Percentiles rank a stretch among this genome's conserved stretches.
Conservation (phyloP, 2,329 filamentous ascomycete genomes). For the Scortechinia acanthostroma region DNA sequence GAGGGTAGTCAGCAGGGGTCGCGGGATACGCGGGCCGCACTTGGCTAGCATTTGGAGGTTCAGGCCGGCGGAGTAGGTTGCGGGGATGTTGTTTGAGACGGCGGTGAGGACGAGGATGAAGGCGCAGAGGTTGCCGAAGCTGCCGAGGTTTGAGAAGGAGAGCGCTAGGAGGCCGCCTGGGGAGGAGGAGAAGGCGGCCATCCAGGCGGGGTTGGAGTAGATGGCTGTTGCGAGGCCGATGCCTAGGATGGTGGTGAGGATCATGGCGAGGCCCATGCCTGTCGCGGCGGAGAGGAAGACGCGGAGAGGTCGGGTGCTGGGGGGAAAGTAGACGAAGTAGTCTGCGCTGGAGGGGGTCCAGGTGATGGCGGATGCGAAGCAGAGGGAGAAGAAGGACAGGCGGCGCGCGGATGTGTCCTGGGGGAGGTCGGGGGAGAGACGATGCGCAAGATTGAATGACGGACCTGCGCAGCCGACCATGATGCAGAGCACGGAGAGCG, state of each 20-base stretch:
- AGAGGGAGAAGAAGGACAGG: constrained; percentile 66
- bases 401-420: constrained; percentile 44
- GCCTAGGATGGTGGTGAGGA: constrained; percentile 43
- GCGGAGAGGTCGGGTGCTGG: constrained; percentile 29
- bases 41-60: constrained; percentile 52
- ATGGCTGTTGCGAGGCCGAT: constrained; percentile 47
- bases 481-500: constrained; percentile 50
- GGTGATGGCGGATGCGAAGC: constrained; percentile 55
- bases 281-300: constrained; percentile 35
- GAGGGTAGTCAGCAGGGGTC: constrained; percentile 46
- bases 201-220: constrained; percentile 32
- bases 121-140: constrained; percentile 52
- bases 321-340: constrained; percentile 62
- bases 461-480: constrained; percentile 53
- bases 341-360: constrained; percentile 59
- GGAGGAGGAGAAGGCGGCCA: constrained; percentile 38
- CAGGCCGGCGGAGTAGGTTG: constrained; percentile 48
- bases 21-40: constrained; percentile 40
- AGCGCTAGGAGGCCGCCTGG: constrained; percentile 52
- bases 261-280: constrained; percentile 43
- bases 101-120: constrained; percentile 45
- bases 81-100: constrained; percentile 48
- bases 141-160: constrained; percentile 41
- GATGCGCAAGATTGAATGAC: constrained; percentile 41
- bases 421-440: too few relatives aligned